Base-by-base conservation (phyloP, 2,329 filamentous ascomycete genomes). In the Akanthomyces muscarius region DNA sequence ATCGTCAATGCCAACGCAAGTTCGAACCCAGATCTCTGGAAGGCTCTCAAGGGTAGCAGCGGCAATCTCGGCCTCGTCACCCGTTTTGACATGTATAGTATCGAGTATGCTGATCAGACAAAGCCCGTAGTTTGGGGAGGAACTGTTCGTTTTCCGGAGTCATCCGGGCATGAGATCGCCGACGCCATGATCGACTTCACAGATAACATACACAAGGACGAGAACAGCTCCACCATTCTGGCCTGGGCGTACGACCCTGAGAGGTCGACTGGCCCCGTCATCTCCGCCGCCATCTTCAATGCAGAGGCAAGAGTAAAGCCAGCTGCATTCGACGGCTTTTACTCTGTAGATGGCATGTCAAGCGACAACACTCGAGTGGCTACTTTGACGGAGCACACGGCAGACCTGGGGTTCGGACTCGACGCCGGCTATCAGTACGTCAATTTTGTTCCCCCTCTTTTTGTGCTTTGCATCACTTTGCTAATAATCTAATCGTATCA, bases 61-160 rank as follows among this genome's bases (percentile, higher is more conserved):
- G 77, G 74, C 61, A 83, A 82, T 65, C 76, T 80, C 14, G 79
- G 77, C 14, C 68, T 77, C 11, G 69, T 75, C n/a, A 74, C 77
- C 2, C 66, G 69, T 23, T 70, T 72, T 25, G 72, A 74, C 23
- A 67, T 75, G 70, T 65, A 68, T n/a, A 66, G 71, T 13, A 73
- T 74, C 14, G 69, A 71, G 25, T 72, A 70, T 23, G 67, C 62
- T 5, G 67, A 72, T 60, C 65, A 66, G 1, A 45, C 51, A 4
- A 69, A 68, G 7, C 71, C 71, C 2, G 67, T 68, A 2, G 67
- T 75, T 4, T 75, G 72, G 73, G 72, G 73, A 7, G 51, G 51
- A 13, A 23, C 6, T 30, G 33, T 53, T 14, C 30, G 2, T 10
- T 53, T 23, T 10, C 30, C 33, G 1, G 51, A 41, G n/a, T 53